Evolutionary conservation across 1,284 basidiomycete genomes (phyloP).

Genomic region (Vanrija humicola): DNA sequence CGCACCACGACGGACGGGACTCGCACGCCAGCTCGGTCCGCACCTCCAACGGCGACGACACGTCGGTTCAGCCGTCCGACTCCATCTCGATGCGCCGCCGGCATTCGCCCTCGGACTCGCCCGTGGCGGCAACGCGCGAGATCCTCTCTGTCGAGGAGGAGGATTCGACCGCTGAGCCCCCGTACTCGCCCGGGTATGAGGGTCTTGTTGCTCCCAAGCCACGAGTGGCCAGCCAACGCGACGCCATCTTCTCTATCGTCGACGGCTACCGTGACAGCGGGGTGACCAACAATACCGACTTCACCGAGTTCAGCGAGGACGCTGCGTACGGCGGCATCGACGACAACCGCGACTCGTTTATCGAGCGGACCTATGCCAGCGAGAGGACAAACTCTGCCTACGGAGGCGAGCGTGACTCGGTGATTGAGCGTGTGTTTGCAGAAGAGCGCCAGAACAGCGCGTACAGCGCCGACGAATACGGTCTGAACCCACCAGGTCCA

Average conservation of each 20-base stretch:
- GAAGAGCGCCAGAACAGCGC: background rate
- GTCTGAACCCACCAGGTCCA: constrained; percentile 37
- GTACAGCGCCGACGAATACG: constrained; percentile 3
- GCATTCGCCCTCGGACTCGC: constrained; percentile 1
- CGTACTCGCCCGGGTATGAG: constrained; percentile 8
- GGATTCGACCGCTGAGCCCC: background rate
- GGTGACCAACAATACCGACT: background rate
- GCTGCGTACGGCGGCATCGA: constrained; percentile 10
- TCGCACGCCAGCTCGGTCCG: too few species aligned
- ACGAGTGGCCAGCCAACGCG: constrained; percentile 7
- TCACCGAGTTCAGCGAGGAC: constrained; percentile 6
- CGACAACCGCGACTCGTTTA: constrained; percentile 4
- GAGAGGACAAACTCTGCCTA: constrained; percentile 16
- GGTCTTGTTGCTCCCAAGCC: constrained; percentile 10
- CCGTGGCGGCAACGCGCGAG: background rate
- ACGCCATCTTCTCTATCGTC: constrained; percentile 18
- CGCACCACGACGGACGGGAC: background rate
- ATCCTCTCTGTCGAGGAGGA: background rate
- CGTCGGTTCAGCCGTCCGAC: constrained; percentile 14
- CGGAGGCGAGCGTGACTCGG: background rate
- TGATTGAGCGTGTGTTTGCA: background rate
- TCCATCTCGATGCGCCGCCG: constrained; percentile 11
- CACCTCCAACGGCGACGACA: constrained; percentile 1
- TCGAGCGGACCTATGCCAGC: constrained; percentile 11
- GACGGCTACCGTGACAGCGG: constrained; percentile 13